Base-by-base conservation (phyloP, 129 eudicot genomes). In the Lactuca saligna region DNA sequence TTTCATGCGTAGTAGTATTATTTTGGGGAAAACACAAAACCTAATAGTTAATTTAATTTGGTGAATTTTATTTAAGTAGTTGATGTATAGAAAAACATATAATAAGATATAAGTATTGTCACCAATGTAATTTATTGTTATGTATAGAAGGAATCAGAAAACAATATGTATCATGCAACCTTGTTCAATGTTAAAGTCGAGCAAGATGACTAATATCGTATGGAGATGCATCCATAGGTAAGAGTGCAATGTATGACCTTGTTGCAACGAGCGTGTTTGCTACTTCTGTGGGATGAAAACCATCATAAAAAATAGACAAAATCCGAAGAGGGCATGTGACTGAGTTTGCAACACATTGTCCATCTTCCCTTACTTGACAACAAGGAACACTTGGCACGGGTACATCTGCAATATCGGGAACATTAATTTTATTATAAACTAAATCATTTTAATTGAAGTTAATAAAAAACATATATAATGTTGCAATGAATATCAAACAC, bases 121-220 rank as follows among this genome's bases (percentile, higher is more conserved):
- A 15, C 17, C 17, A 49, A 13, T 49, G 7, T 49, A 29, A 25
- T 7, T 66, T 66, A 48, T 49, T 31, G 8, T 49, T 16, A 66
- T 66, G 39, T 39, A 49, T 32, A 66, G 59, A 57, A 20, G 6
- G 46, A 41, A 57, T 57, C 44, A 70, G 6, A 57, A 70, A 70
- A 57, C 31, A 67, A 53, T 35, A 50, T 35, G 42, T 14, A 44
- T 29, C 17, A 57, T 70, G 17, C 55, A 39, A 41, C 32, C 10
- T 39, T 54, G 15, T 50, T 17, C 8, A 12, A 37, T 17, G 13
- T 68, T 61, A 76, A 29, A 68, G 70, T 68, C 69, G 70, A 68
- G 80, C 80, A 63, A 76, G 44, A 68, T 35, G 58, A 41, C 69
- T 61, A 20, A 79, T 79, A 72, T 79, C 82, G 25, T 72, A 37